Percentiles rank a stretch among this genome's conserved stretches.
Conservation (phyloP, 2,329 filamentous ascomycete species). For the Colletotrichum viniferum region DNA sequence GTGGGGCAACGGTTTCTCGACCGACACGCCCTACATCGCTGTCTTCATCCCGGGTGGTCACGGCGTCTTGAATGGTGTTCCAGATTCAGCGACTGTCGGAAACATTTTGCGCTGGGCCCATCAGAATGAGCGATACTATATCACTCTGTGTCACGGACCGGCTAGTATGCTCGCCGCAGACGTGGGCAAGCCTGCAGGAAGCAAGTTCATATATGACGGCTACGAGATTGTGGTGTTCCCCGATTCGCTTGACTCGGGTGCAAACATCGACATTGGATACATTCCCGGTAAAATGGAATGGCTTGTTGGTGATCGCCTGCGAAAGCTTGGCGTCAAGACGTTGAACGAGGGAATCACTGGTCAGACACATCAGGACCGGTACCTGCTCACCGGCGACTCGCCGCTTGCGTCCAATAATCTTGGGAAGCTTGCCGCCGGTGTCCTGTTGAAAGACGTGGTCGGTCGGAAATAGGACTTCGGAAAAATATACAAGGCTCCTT, state of each 20-base stretch:
- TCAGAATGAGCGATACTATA: background rate
- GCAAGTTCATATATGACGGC: background rate
- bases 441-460: background rate
- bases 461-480: no score
- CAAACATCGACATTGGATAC: background rate
- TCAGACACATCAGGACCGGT: background rate
- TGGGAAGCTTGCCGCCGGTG: background rate
- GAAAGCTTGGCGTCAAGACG: background rate
- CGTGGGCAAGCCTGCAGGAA: background rate
- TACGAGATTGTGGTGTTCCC: background rate
- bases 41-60: background rate
- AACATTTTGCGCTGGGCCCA: background rate
- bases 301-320: background rate
- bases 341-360: background rate
- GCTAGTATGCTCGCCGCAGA: background rate
- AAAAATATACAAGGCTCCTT: no score
- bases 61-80: background rate
- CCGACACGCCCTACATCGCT: background rate
- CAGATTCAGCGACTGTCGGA: background rate
- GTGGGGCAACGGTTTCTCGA: background rate
- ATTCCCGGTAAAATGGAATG: background rate
- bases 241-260: background rate
- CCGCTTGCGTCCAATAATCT: background rate
- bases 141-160: background rate
- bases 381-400: background rate